Conservation (phyloP, 2,329 filamentous ascomycete species). For the Scedosporium boydii region DNA sequence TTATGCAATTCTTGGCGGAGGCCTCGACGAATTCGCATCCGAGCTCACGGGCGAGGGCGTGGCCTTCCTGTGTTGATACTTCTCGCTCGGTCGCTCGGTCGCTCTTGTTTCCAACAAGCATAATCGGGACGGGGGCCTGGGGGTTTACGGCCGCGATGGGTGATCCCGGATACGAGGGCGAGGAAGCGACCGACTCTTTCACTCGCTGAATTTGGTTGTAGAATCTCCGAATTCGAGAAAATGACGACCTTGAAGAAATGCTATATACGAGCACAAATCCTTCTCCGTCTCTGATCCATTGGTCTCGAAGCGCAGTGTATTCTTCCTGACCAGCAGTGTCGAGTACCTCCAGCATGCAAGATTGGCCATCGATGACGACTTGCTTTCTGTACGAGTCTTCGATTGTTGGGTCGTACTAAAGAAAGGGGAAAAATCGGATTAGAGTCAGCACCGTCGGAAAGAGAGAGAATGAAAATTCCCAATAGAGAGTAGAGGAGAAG, state of each 20-base stretch:
- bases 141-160: conserved; percentile 52
- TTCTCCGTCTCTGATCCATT: conserved; percentile 97
- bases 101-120: conserved; percentile 98
- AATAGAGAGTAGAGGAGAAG: too few relatives aligned
- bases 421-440: conserved; percentile 6
- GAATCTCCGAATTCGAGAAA: conserved; percentile 88
- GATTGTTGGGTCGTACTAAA: conserved; percentile 75
- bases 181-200: conserved; percentile 78
- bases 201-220: conserved; percentile 96
- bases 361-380: conserved; percentile 86
- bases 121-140: conserved; percentile 74
- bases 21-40: conserved; percentile 96
- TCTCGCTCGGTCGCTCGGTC: conserved; percentile 93
- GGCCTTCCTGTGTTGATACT: conserved; percentile 92
- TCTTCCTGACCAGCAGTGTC: conserved; percentile 98
- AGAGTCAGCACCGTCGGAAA: neutral
- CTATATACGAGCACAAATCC: conserved; percentile 97
- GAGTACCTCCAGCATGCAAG: conserved; percentile 94
- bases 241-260: conserved; percentile 93
- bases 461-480: neutral
- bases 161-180: conserved; percentile 67
- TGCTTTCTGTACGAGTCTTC: conserved; percentile 84
- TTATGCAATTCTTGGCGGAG: conserved; percentile 95
- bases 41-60: conserved; percentile 80
- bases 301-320: conserved; percentile 91